A percentile compares a stretch with the other conserved stretches of the same genome.
phyloP scores from a whole-genome alignment of 2,329 filamentous ascomycete species.

The Rutstroemia sp. region DNA sequence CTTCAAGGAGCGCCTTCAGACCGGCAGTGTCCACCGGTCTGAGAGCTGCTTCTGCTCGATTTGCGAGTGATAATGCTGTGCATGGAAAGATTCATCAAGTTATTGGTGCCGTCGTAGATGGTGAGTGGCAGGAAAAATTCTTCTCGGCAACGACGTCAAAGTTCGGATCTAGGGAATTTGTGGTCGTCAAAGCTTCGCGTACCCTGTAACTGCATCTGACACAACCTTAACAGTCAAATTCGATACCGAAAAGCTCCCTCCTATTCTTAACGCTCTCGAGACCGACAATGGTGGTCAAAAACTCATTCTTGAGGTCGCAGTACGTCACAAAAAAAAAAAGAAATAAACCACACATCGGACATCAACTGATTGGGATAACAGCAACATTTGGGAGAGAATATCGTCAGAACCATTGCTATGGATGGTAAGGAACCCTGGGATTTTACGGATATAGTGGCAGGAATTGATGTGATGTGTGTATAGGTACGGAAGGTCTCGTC shows the following conservation, averaged over 20 bases:
- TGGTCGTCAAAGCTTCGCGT: constrained; percentile 11
- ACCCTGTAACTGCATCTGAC: constrained; percentile 14
- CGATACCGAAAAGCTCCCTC: constrained; percentile 83
- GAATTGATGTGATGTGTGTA: constrained; percentile 20
- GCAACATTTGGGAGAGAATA: constrained; percentile 99
- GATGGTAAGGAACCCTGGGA: constrained; percentile 62
- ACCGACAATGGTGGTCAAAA: constrained; percentile 89
- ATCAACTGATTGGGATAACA: constrained; percentile 40
- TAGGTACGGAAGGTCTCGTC: constrained; percentile 98
- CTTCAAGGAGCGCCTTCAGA: constrained; percentile 51
- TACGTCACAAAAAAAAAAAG: constrained; percentile 43
- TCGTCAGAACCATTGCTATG: constrained; percentile 99
- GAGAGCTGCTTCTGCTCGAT: constrained; percentile 41
- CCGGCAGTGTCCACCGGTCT: constrained; percentile 49
- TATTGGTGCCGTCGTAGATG: constrained; percentile 98
- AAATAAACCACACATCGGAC: constrained; percentile 10
- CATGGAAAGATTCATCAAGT: constrained; percentile 71
- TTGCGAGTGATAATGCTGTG: constrained; percentile 51
- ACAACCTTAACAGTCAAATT: constrained; percentile 73
- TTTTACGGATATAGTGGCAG: constrained; percentile 10
- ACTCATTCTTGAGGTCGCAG: constrained; percentile 92
- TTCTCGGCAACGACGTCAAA: constrained; percentile 20
- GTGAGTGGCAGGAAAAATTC: constrained; percentile 51
- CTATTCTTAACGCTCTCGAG: constrained; percentile 95
- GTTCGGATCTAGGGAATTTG: constrained; percentile 15